A percentile compares a stretch with the other conserved stretches of the same genome.
Conservation (phyloP, 2,329 filamentous ascomycete genomes). For the Hypoxylon sp. region DNA sequence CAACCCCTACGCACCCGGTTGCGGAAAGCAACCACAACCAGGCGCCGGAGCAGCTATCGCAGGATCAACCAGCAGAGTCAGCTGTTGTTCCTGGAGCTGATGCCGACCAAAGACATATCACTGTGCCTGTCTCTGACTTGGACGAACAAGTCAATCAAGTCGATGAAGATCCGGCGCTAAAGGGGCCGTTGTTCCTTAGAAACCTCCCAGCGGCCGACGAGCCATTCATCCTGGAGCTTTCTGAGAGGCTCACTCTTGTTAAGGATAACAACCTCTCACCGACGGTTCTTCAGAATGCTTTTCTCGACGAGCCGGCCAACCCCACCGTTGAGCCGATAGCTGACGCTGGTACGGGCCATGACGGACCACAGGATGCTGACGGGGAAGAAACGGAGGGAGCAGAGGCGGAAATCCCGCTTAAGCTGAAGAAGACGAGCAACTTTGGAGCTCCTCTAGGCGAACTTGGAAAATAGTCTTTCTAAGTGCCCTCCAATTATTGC, state of each 20-base stretch:
- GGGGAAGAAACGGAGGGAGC: slow-evolving; percentile 23
- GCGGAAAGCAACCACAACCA: slow-evolving; percentile 27
- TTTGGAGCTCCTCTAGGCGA: slow-evolving; percentile 43
- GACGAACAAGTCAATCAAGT: slow-evolving; percentile 50
- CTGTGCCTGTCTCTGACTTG: slow-evolving; percentile 48
- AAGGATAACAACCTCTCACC: slow-evolving; percentile 57
- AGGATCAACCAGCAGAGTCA: slow-evolving; percentile 6
- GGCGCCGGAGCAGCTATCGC: background rate
- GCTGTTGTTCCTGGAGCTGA: slow-evolving; percentile 24
- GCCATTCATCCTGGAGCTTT: slow-evolving; percentile 59
- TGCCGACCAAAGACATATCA: slow-evolving; percentile 14
- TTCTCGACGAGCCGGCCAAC: slow-evolving; percentile 9
- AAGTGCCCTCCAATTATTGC: background rate
- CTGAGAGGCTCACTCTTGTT: slow-evolving; percentile 60
- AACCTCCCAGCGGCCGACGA: slow-evolving; percentile 66
- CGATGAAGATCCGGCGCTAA: slow-evolving; percentile 55
- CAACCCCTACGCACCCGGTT: slow-evolving; percentile 47
- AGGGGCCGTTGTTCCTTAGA: slow-evolving; percentile 61
- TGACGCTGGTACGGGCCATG: slow-evolving; percentile 9
- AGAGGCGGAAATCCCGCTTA: slow-evolving; percentile 38
- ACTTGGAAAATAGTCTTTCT: slow-evolving; percentile 18
- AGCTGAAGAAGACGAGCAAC: slow-evolving; percentile 38
- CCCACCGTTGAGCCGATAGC: slow-evolving; percentile 6
- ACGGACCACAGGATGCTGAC: slow-evolving; percentile 21
- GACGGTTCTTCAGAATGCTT: slow-evolving; percentile 48